A percentile compares a stretch with the other conserved stretches of the same genome.
These are phyloP conservation scores for Extremus antarcticus DNA, from an alignment of 495 filamentous ascomycete genomes.

Conservation along the genomic window DNA sequence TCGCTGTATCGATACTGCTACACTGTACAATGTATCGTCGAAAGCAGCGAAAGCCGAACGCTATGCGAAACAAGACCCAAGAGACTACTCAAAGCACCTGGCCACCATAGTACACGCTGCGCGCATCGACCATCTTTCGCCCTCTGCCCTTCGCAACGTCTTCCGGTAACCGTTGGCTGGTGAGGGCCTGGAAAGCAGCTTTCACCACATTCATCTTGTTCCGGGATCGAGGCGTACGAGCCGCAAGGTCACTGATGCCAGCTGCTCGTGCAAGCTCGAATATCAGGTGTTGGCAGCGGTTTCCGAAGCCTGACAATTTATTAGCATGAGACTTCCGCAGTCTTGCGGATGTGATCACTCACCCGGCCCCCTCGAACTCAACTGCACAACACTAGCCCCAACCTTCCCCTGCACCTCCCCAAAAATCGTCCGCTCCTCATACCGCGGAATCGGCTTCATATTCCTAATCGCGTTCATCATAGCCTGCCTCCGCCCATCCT, in stretches of 20 bases:
- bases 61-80: background rate
- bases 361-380: slow-evolving; percentile 83
- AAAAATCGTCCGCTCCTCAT: slow-evolving; percentile 84
- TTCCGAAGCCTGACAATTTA: slow-evolving; percentile 61
- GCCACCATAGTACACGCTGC: slow-evolving; percentile 95
- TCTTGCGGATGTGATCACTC: slow-evolving; percentile 26
- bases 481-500: slow-evolving; percentile 55
- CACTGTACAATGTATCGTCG: background rate
- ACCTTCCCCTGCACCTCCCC: slow-evolving; percentile 77
- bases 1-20: background rate
- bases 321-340: background rate
- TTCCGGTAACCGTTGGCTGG: slow-evolving; percentile 74
- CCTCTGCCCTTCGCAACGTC: slow-evolving; percentile 76
- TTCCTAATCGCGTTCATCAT: slow-evolving; percentile 67
- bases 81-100: slow-evolving; percentile 26
- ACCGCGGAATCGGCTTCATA: slow-evolving; percentile 76
- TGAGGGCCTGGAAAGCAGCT: slow-evolving; percentile 71
- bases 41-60: background rate
- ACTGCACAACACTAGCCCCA: slow-evolving; percentile 52
- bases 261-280: slow-evolving; percentile 80
- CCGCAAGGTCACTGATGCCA: slow-evolving; percentile 78
- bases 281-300: slow-evolving; percentile 79
- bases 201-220: slow-evolving; percentile 98
- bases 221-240: slow-evolving; percentile 60
- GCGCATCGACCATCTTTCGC: slow-evolving; percentile 87